Evolutionary conservation across 176 grass and related monocot species (phyloP).

Genomic region (Cenchrus purpureus): DNA sequence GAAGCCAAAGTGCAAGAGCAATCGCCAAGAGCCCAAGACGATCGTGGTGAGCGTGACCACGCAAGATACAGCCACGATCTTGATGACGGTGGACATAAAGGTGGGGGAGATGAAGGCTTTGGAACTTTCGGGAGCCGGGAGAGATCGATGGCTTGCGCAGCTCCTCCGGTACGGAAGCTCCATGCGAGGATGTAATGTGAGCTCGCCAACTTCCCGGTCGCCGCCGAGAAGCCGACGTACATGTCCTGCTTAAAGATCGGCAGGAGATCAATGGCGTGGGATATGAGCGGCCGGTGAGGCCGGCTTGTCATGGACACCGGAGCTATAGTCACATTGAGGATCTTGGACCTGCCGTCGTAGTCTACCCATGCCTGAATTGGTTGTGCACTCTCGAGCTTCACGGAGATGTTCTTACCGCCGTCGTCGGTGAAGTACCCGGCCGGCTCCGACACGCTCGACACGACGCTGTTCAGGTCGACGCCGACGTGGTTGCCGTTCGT

Average conservation of each 20-base stretch:
- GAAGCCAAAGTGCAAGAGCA: neutral
- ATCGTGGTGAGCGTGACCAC: neutral
- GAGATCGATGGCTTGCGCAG: slow-evolving; percentile 25
- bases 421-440: slow-evolving; percentile 36
- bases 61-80: neutral
- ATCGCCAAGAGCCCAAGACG: neutral
- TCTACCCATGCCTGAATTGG: slow-evolving; percentile 55
- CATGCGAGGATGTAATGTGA: slow-evolving; percentile 52
- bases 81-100: neutral
- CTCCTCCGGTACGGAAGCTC: slow-evolving; percentile 38
- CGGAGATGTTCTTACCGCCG: neutral
- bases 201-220: slow-evolving; percentile 37
- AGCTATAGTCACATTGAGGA: slow-evolving; percentile 45
- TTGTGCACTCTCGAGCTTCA: slow-evolving; percentile 6
- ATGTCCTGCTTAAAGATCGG: slow-evolving; percentile 49
- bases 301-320: slow-evolving; percentile 19
- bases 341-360: slow-evolving; percentile 24
- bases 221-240: slow-evolving; percentile 56
- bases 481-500: slow-evolving; percentile 43
- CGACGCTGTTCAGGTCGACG: slow-evolving; percentile 44
- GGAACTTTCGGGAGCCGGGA: slow-evolving; percentile 28
- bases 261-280: slow-evolving; percentile 38
- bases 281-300: slow-evolving; percentile 46
- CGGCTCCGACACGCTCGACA: slow-evolving; percentile 30
- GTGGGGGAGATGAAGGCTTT: too few species aligned